Conservation (phyloP, 2,329 filamentous ascomycete genomes). For the Neopestalotiopsis rosae region DNA sequence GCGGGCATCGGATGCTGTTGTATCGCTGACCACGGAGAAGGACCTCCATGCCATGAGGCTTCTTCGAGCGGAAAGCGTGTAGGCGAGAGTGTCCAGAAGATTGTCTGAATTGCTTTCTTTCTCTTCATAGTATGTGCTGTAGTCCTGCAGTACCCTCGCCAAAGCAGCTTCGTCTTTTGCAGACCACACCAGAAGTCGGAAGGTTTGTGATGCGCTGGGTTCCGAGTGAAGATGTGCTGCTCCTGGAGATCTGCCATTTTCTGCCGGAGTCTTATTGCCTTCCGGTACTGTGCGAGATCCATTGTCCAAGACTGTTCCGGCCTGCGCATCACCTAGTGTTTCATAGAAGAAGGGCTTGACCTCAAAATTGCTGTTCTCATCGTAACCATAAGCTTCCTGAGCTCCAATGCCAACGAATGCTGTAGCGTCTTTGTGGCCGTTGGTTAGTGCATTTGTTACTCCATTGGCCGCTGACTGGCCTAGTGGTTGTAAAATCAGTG, state of each 20-base stretch:
- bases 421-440: not conserved
- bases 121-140: conserved; percentile 29
- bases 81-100: conserved; percentile 31
- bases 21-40: conserved; percentile 27
- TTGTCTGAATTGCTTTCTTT: conserved; percentile 16
- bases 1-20: no score
- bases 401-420: not conserved
- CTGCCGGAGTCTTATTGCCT: no score
- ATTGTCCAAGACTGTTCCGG: not conserved
- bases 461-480: not conserved
- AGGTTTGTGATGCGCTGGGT: not conserved
- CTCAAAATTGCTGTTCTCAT: not conserved
- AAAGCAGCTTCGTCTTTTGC: conserved; percentile 35
- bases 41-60: conserved; percentile 34
- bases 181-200: conserved; percentile 34
- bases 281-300: not conserved
- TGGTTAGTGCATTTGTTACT: not conserved
- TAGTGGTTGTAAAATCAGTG: not conserved
- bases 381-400: not conserved
- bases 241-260: no score
- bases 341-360: not conserved
- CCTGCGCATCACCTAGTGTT: not conserved
- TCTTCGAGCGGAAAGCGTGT: conserved; percentile 33
- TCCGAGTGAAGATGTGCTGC: no score
- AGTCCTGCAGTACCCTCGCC: conserved; percentile 28